Base-by-base conservation (phyloP, 73 alveolate genomes). In the Paramecium sonneborni region DNA sequence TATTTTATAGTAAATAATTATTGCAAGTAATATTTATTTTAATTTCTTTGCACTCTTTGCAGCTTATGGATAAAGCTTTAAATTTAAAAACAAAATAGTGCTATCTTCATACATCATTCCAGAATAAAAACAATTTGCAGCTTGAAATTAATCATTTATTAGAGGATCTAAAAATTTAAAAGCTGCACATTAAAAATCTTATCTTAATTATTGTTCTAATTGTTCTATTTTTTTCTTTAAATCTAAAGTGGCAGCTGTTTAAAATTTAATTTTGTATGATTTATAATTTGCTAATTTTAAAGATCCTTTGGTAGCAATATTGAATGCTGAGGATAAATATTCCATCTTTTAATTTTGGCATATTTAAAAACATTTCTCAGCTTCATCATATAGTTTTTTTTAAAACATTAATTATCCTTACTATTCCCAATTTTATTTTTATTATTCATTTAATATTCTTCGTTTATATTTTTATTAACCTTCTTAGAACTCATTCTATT, bases 71-170 rank as follows among this genome's bases (percentile, higher is more conserved):
- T 18, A 52, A 3, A n/a, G 0, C n/a, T 52, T 0, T n/a, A 18
- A 18, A 52, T 52, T 52, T 18, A 52, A 52, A 52, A 52, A 52
- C 11, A 18, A 15, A 3, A 52, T 52, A 18, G 32, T 0, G 30
- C 67, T 52, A 4, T 84, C 82, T 57, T 88, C 67, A 87, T 58
- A 95, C 28, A 92, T 55, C 85, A 57, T 85, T 10, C 95, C 96
- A 9, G 99, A 93, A 89, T 58, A 96, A 85, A 28, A 95, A 69
- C 99, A 96, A 52, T 94, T 85, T 21, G 98, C 98, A 1, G 99
- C 97, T 52, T 96, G 95, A 37, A 62, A 93, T 1, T 14, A 43
- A 76, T 94, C 38, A 6, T 85, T 70, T 12, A 95, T 67, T 44
- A 11, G 12, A 44, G 57, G 67, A 4, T 43, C 9, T 24, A 37